Percentiles rank a stretch among this genome's conserved stretches.
phyloP scores from a whole-genome alignment of 768 basidiomycete species.

The Tubosaeta sp. region DNA sequence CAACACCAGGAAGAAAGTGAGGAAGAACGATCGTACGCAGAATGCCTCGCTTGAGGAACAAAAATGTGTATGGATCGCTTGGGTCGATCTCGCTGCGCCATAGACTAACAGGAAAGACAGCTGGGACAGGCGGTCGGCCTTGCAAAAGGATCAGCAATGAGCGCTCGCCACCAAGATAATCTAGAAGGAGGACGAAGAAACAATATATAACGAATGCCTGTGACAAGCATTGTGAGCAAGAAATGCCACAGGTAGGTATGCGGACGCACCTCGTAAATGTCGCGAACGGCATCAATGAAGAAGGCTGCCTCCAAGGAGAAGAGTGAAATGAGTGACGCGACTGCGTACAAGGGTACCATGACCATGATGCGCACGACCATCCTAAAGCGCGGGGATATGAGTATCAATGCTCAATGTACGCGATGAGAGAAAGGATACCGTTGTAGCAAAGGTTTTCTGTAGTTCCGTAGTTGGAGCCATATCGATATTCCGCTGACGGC shows the following conservation, averaged over 20 bases:
- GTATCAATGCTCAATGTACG: slow-evolving; percentile 2
- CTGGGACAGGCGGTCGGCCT: slow-evolving; percentile 82
- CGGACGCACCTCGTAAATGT: slow-evolving; percentile 84
- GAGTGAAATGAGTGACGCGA: slow-evolving; percentile 87
- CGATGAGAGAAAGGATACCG: slow-evolving; percentile 40
- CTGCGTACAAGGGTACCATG: slow-evolving; percentile 92
- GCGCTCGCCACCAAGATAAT: slow-evolving; percentile 89
- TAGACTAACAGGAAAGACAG: slow-evolving; percentile 82
- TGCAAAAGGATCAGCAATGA: slow-evolving; percentile 89
- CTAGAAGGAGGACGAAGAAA: slow-evolving; percentile 79
- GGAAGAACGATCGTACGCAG: slow-evolving; percentile 53
- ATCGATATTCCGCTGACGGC: slow-evolving; percentile 71
- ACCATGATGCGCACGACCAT: slow-evolving; percentile 95
- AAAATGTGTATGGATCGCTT: slow-evolving; percentile 91
- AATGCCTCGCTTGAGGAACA: slow-evolving; percentile 93
- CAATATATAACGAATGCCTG: slow-evolving; percentile 95
- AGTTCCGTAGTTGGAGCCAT: slow-evolving; percentile 78
- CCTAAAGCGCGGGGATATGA: slow-evolving; percentile 33
- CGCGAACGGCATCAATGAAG: slow-evolving; percentile 90
- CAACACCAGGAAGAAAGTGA: neutral
- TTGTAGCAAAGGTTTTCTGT: slow-evolving; percentile 76
- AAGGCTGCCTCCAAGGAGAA: slow-evolving; percentile 95
- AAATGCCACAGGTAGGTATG: neutral
- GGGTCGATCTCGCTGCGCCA: slow-evolving; percentile 85
- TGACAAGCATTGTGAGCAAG: neutral